Evolutionary conservation across 129 eudicot species (phyloP), one percentile per base, ranked within the genome.

Genomic region (Ambrosia trifida): DNA sequence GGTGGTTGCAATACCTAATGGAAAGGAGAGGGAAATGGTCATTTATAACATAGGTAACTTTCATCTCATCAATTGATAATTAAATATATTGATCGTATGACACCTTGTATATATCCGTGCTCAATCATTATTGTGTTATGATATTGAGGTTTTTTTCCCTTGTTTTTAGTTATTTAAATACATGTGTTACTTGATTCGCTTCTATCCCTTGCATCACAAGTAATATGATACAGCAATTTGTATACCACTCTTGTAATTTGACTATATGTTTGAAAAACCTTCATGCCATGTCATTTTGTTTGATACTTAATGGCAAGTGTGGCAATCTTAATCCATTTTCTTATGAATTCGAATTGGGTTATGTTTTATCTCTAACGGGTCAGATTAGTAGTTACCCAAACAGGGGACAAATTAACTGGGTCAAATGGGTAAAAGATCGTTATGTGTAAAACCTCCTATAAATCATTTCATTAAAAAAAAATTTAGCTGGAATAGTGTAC

Each of bases 1-100:
- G 64, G 79, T 84, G 73, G 97, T 94, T 56, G 96, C 97, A 20
- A 80, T 94, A 62, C 91, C 87, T 17, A 64, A 83, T 53, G 85
- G 58, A 53, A 82, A 79, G 66, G 98, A 94, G 76, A 85, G 91
- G 76, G 78, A 89, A 76, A 30, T 72, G 47, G 82, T 85, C 74
- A 78, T 80, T 6, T 89, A 81, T 57, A 94, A 94, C 80, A 89
- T 89, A 82, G 98, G 98, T 93, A 86, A 73, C 19, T 20, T 78
- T 38, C 47, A 63, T 59, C 60, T 69, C 43, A 18, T 77, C n/a
- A 38, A 32, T 16, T 62, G 20, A 43, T n/a, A n/a, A n/a, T n/a
- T n/a, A n/a, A n/a, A n/a, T 17, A 19, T 3, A 19, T 54, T 31
- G 68, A 54, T 76, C 59, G 54, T 64, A 3, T 59, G 9, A 31